phyloP scores from a whole-genome alignment of 1,284 basidiomycete species.

The Cutaneotrichosporon dermatis region DNA sequence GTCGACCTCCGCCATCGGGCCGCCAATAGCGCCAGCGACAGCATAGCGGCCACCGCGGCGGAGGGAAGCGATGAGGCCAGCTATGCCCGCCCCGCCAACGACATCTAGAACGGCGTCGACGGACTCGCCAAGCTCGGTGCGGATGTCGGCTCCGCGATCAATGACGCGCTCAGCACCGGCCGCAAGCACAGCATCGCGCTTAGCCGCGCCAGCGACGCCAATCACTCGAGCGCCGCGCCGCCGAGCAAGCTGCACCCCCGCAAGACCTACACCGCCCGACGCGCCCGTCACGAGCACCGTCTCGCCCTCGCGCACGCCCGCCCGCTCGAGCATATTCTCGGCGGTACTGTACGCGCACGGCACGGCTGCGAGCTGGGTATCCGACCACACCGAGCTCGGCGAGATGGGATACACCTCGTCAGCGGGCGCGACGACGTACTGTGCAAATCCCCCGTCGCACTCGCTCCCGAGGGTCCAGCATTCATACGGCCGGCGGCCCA shows the following conservation, averaged over 20 bases:
- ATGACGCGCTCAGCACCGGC: conserved; percentile 1
- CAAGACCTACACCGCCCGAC: conserved; percentile 5
- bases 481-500: neutral
- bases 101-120: conserved; percentile 5
- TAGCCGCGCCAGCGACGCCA: neutral
- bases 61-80: neutral
- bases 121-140: neutral
- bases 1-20: conserved; percentile 3
- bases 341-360: conserved; percentile 10
- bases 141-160: neutral
- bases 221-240: conserved; percentile 1
- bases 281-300: conserved; percentile 5
- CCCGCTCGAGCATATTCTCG: conserved; percentile 7
- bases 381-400: neutral
- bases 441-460: conserved; percentile 8
- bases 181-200: neutral
- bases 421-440: conserved; percentile 5
- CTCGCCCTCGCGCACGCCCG: neutral
- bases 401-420: neutral
- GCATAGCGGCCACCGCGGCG: conserved; percentile 6
- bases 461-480: conserved; percentile 12
- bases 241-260: conserved; percentile 4
- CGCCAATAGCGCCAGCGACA: conserved; percentile 6
- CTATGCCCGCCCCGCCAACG: neutral
- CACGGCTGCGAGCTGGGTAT: conserved; percentile 6